Evolutionary conservation across 768 basidiomycete genomes (phyloP).

Genomic region (Sporobolomyces phaffii): DNA sequence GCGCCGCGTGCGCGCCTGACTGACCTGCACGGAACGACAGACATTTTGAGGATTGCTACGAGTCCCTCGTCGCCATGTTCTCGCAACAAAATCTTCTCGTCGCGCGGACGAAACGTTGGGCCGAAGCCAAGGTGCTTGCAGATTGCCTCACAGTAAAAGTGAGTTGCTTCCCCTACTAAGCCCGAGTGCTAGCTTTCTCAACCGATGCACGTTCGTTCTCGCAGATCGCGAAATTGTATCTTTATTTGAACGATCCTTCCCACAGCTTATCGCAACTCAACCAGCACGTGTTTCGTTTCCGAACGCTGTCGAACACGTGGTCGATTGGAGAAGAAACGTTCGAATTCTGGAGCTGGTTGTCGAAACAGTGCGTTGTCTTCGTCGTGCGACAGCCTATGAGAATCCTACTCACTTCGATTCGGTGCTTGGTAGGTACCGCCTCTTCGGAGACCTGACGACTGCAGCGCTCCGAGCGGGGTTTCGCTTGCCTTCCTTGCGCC

Average conservation of each 20-base stretch:
- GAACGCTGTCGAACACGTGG: conserved; percentile 76
- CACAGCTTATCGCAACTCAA: conserved; percentile 76
- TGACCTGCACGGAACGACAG: conserved; percentile 52
- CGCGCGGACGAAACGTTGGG: conserved; percentile 93
- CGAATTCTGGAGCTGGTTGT: conserved; percentile 96
- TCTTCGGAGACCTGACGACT: conserved; percentile 84
- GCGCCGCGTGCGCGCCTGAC: too few relatives aligned
- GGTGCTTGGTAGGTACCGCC: conserved; percentile 59
- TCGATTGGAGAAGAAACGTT: conserved; percentile 94
- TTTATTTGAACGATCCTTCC: conserved; percentile 81
- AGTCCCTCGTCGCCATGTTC: conserved; percentile 76
- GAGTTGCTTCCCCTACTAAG: neutral
- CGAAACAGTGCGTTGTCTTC: conserved; percentile 65
- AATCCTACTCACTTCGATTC: neutral
- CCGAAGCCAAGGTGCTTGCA: conserved; percentile 92
- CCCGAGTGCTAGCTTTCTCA: neutral
- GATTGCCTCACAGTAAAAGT: conserved; percentile 91
- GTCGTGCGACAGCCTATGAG: too few relatives aligned
- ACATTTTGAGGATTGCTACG: conserved; percentile 92
- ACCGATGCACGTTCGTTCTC: neutral
- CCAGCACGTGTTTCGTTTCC: conserved; percentile 74
- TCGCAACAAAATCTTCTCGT: conserved; percentile 72
- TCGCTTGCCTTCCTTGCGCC: conserved; percentile 41
- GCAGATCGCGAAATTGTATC: conserved; percentile 82
- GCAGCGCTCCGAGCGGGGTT: conserved; percentile 53